Base-by-base conservation (phyloP, 1,139 yeast genomes). In the Keqinozyma sinolaborantium region DNA sequence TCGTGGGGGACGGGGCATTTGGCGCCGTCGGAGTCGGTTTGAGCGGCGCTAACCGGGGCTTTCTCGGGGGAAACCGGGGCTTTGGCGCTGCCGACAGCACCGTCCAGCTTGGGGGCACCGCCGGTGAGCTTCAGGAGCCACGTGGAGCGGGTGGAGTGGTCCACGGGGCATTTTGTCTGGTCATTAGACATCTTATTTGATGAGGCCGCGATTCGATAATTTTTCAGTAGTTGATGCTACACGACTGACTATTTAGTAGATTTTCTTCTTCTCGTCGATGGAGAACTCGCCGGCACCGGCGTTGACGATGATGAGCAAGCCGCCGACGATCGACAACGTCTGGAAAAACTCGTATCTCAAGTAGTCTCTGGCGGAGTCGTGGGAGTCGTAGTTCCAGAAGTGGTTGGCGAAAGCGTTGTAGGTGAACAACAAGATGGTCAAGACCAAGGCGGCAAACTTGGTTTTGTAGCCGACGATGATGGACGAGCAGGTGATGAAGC, bases 281-380 rank as follows among this genome's bases (percentile, higher is more conserved):
- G 96, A 85, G 45, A 90, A 71, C 50, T 86, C 94, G 31, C 98
- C 98, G 26, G 98, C 97, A 44, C 98, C 98, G 6, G 96, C 87
- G 61, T 85, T 87, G 44, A 87, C 96, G 44, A 94, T 85, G 48
- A 92, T 69, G 42, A 92, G 65, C 45, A 92, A 75, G 2, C 97
- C 98, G 33, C 98, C 98, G 36, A 92, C 92, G 56, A 92, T 92
- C 38, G 95, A 83, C 53, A 92, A 72, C 27, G 95, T 87, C 64
- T 92, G 98, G 73, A 86, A 92, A 58, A 86, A 87, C 58, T 88
- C 97, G 58, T 90, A 92, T 57, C 87, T 85, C 57, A 88, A 68
- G 60, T 82, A 86, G 62, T 92, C 98, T 52, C 97, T 79, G 60
- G 83, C 78, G 20, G 94, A 79, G 51, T 83, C 87, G 40, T 72